phyloP scores from a whole-genome alignment of 129 eudicot genomes.

The Centella asiatica region DNA sequence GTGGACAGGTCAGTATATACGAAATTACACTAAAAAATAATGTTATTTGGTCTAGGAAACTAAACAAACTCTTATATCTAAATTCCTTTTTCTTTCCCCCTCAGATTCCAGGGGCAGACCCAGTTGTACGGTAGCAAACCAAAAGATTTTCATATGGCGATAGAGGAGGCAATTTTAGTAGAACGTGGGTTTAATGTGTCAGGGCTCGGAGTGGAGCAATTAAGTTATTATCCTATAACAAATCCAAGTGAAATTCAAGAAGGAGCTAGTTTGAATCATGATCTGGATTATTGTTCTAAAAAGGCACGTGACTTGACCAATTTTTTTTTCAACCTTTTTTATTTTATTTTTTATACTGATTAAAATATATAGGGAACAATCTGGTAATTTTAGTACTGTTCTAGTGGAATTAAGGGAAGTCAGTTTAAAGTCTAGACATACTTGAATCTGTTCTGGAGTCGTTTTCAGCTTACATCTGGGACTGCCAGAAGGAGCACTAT shows the following conservation, averaged over 20 bases:
- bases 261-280: constrained; percentile 42
- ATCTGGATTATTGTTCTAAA: constrained; percentile 26
- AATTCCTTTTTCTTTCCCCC: background rate
- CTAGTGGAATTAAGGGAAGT: background rate
- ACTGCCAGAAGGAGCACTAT: too few species aligned
- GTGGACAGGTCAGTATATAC: constrained; percentile 51
- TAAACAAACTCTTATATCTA: too few species aligned
- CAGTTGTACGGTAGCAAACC: constrained; percentile 75
- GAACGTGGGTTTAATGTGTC: constrained; percentile 45
- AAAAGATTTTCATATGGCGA: constrained; percentile 57
- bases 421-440: too few species aligned
- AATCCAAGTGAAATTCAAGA: constrained; percentile 33
- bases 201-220: constrained; percentile 15
- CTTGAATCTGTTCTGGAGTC: too few species aligned
- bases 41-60: too few species aligned
- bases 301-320: constrained; percentile 34
- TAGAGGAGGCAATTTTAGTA: constrained; percentile 77
- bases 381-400: background rate
- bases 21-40: background rate
- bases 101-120: constrained; percentile 82
- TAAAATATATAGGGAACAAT: constrained; percentile 10
- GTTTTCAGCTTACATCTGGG: too few species aligned
- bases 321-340: background rate
- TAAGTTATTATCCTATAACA: constrained; percentile 16
- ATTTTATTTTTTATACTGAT: constrained; percentile 3